Conservation (phyloP, 805 yeast genomes). For the Yamadazyma paraphyllophila region DNA sequence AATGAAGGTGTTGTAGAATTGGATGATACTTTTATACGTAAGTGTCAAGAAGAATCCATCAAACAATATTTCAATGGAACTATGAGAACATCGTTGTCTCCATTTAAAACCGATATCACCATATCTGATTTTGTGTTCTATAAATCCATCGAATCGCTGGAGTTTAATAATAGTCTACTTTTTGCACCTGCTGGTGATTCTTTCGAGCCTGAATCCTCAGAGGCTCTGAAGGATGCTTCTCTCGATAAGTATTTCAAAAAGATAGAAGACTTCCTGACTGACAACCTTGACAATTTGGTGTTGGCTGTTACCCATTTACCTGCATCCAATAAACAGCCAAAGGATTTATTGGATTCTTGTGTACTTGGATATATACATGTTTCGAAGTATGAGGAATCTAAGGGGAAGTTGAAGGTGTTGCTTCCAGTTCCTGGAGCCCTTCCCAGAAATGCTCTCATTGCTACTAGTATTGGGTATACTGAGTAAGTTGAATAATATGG, state of each 20-base stretch:
- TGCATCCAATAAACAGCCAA: constrained; percentile 34
- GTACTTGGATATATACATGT: constrained; percentile 79
- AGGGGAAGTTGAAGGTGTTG: constrained; percentile 63
- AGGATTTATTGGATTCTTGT: constrained; percentile 53
- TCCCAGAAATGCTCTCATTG: constrained; percentile 69
- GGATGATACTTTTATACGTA: constrained; percentile 67
- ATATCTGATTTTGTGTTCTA: constrained; percentile 59
- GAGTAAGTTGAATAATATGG: constrained; percentile 47
- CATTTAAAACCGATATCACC: constrained; percentile 79
- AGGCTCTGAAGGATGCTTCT: constrained; percentile 22
- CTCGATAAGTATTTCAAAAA: constrained; percentile 33
- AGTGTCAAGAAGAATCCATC: constrained; percentile 71
- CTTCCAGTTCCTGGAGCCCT: constrained; percentile 86
- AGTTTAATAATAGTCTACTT: constrained; percentile 32
- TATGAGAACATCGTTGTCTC: constrained; percentile 63
- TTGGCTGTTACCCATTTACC: constrained; percentile 54
- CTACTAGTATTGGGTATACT: constrained; percentile 78
- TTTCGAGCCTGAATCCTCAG: constrained; percentile 30
- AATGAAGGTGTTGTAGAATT: constrained; percentile 77
- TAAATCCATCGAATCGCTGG: constrained; percentile 50
- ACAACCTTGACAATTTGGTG: constrained; percentile 70
- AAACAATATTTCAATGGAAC: constrained; percentile 90
- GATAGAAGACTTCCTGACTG: constrained; percentile 45
- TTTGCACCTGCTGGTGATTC: constrained; percentile 45
- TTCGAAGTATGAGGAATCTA: constrained; percentile 70